Evolutionary conservation across 139 green algal species (phyloP), one percentile per base, ranked within the genome.

Genomic region (Pseudopediastrum boryanum): DNA sequence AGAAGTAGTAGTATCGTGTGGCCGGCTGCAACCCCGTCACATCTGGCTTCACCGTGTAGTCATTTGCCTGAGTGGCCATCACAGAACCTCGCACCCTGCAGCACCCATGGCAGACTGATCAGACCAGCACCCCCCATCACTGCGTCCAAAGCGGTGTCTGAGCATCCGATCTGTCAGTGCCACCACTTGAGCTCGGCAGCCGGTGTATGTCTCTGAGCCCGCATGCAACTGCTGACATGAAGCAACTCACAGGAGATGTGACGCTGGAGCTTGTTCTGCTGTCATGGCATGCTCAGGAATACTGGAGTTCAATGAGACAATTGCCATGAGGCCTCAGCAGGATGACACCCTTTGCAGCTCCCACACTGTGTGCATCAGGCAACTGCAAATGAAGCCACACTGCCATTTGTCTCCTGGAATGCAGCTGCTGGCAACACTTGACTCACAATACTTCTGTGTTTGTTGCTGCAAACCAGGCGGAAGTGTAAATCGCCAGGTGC

Each of bases 1-100:
- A 74, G 41, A 42, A 74, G 65, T 74, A 74, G 65, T 46, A 74
- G 65, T 74, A 74, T 16, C 65, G 42, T 41, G 65, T 74, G 21
- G 19, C 41, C 6, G 65, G 65, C 21, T 74, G 39, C 43, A 74
- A 33, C 43, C 65, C 39, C 12, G 3, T 19, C 25, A 74, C 65
- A 36, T 59, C 41, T 42, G 58, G 43, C 39, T 74, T 74, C 19
- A 74, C 65, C 27, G 65, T 74, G 43, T 61, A 74, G 65, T 74
- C 65, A 25, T 25, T n/a, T 7, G 8, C 42, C 56, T n/a, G 3
- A 9, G 65, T 29, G 5, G 65, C 65, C 23, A 43, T 21, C 10
- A 10, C 41, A 58, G 4, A 61, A 27, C 65, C 65, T 36, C 58
- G 65, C 19, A 72, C 21, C 39, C 64, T 72, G 64, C 35, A 51